phyloP scores from a whole-genome alignment of 163 green algal species.

The Coccomyxa subellipsoidea region DNA sequence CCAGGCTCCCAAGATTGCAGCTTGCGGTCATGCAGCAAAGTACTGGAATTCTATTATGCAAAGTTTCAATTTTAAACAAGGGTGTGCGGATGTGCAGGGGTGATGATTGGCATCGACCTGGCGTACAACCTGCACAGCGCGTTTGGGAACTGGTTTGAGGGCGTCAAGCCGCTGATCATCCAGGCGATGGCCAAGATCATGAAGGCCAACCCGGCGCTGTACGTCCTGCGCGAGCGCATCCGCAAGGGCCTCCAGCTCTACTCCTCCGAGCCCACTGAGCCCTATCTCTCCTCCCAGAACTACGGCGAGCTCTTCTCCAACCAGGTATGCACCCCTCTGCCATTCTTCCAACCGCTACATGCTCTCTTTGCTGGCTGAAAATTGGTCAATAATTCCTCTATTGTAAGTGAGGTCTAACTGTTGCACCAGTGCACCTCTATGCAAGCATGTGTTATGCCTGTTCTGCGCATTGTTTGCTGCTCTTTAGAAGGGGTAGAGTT shows the following conservation, averaged over 20 bases:
- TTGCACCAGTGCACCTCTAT: no score
- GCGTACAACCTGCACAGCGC: constrained; percentile 98
- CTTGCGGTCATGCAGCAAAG: neutral
- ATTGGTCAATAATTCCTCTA: no score
- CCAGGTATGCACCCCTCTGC: constrained; percentile 31
- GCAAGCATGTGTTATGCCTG: no score
- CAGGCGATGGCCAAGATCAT: constrained; percentile 89
- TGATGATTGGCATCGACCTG: constrained; percentile 97
- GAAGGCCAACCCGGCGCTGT: constrained; percentile 96
- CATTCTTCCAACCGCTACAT: no score
- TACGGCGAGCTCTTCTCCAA: constrained; percentile 84
- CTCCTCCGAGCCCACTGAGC: constrained; percentile 97
- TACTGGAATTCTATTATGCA: no score
- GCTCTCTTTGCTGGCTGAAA: no score
- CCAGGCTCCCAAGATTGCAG: no score
- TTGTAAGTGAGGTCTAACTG: no score
- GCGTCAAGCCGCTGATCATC: constrained; percentile 93
- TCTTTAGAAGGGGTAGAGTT: no score
- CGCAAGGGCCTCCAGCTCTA: constrained; percentile 99
- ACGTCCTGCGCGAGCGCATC: constrained; percentile 98
- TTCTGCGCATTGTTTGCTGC: no score
- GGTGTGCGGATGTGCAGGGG: constrained; percentile 31
- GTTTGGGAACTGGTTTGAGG: constrained; percentile 99
- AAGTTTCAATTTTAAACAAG: no score
- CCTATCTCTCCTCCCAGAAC: constrained; percentile 86